A percentile compares a stretch with the other conserved stretches of the same genome.
phyloP scores from a whole-genome alignment of 2,329 filamentous ascomycete species.

The Corinectria fuckeliana region DNA sequence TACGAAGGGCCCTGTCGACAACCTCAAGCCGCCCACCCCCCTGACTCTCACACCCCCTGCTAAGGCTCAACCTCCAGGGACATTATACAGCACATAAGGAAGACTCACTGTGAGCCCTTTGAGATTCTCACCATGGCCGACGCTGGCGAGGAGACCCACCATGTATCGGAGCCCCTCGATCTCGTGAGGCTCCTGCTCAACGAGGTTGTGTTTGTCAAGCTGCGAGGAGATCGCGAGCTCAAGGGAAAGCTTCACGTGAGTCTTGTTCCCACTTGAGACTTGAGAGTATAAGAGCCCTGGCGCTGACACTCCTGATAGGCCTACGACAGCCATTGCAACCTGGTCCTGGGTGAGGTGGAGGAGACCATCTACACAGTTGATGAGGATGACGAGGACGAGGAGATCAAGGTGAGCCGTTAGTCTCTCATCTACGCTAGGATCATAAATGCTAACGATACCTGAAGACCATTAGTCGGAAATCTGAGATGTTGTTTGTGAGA shows the following conservation, averaged over 20 bases:
- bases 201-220: constrained; percentile 96
- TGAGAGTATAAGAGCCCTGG: background rate
- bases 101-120: background rate
- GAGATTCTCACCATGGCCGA: constrained; percentile 74
- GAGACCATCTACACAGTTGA: constrained; percentile 96
- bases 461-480: constrained; percentile 93
- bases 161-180: constrained; percentile 91
- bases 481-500: constrained; percentile 98
- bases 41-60: constrained; percentile 12
- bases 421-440: background rate
- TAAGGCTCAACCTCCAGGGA: constrained; percentile 17
- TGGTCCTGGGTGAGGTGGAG: constrained; percentile 94
- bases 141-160: constrained; percentile 72
- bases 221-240: constrained; percentile 92
- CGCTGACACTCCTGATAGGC: constrained; percentile 64
- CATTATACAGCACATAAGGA: constrained; percentile 7
- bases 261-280: background rate
- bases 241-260: constrained; percentile 93
- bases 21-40: constrained; percentile 17
- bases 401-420: constrained; percentile 66
- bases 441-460: constrained; percentile 18
- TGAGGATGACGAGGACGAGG: constrained; percentile 86
- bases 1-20: constrained; percentile 26
- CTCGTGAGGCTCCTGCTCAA: constrained; percentile 93
- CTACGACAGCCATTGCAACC: constrained; percentile 97